phyloP scores from a whole-genome alignment of 129 eudicot species.

The Arctium minus region DNA sequence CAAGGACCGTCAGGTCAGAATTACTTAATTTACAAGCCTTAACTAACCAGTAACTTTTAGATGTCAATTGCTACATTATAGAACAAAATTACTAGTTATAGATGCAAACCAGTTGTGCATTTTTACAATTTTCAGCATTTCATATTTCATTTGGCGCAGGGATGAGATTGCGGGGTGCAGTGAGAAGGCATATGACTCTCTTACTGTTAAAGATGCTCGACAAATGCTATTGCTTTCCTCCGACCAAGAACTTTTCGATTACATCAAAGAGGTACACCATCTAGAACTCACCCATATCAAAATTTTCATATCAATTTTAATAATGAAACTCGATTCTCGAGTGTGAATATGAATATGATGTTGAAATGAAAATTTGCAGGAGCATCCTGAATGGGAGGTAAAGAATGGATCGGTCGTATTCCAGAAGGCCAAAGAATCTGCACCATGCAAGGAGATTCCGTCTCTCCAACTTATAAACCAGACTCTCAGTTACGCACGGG shows the following conservation, averaged over 20 bases:
- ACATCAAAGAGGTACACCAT: slow-evolving; percentile 68
- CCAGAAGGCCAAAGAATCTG: slow-evolving; percentile 75
- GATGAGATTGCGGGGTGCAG: slow-evolving; percentile 99
- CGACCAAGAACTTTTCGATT: slow-evolving; percentile 66
- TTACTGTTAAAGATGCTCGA: slow-evolving; percentile 67
- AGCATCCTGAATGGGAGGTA: slow-evolving; percentile 94
- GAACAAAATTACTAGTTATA: background rate
- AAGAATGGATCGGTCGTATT: slow-evolving; percentile 63
- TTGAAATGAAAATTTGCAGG: slow-evolving; percentile 42
- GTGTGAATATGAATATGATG: background rate
- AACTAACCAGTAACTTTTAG: background rate
- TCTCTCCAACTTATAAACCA: slow-evolving; percentile 83
- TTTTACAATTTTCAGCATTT: background rate
- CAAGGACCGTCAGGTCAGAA: slow-evolving; percentile 76
- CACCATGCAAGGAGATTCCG: slow-evolving; percentile 88
- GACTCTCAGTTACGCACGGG: slow-evolving; percentile 90
- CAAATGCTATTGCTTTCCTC: slow-evolving; percentile 72
- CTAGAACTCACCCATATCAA: background rate
- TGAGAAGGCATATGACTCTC: slow-evolving; percentile 94
- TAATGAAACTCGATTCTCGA: background rate
- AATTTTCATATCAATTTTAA: background rate
- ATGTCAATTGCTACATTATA: background rate
- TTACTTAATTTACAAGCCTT: background rate
- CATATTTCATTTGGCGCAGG: slow-evolving; percentile 31
- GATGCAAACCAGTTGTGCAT: background rate